A percentile compares a stretch with the other conserved stretches of the same genome.
These are phyloP conservation scores for Trichophyton equinum DNA, from an alignment of 2,329 filamentous ascomycete species.

Conservation along the genomic window DNA sequence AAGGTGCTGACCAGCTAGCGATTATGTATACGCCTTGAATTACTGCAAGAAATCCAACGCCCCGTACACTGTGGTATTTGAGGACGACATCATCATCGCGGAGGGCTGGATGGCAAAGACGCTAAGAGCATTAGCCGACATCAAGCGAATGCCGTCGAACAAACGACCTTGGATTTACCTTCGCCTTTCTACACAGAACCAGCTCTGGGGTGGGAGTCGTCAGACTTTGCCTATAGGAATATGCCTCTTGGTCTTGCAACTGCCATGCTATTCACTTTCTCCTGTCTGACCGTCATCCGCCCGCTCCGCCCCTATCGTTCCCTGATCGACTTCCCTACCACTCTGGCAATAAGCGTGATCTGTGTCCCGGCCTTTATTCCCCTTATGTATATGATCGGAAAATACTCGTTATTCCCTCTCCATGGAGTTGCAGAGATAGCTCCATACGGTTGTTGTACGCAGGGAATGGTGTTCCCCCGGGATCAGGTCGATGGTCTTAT, in stretches of 20 bases:
- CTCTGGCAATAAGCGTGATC: slow-evolving; percentile 15
- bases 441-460: slow-evolving; percentile 23
- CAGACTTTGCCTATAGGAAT: slow-evolving; percentile 18
- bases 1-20: slow-evolving; percentile 8
- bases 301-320: slow-evolving; percentile 6
- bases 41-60: slow-evolving; percentile 20
- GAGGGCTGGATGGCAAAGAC: slow-evolving; percentile 27
- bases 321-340: slow-evolving; percentile 13
- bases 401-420: slow-evolving; percentile 17
- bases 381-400: slow-evolving; percentile 19
- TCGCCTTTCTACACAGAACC: slow-evolving; percentile 26
- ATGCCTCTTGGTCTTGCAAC: slow-evolving; percentile 16
- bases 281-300: slow-evolving; percentile 12
- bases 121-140: slow-evolving; percentile 14
- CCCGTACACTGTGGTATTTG: slow-evolving; percentile 26
- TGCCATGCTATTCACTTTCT: slow-evolving; percentile 3
- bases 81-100: slow-evolving; percentile 28
- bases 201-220: slow-evolving; percentile 17
- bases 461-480: slow-evolving; percentile 22
- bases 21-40: slow-evolving; percentile 22
- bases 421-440: slow-evolving; percentile 19
- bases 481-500: slow-evolving; percentile 15
- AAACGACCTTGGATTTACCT: slow-evolving; percentile 20
- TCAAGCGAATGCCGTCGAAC: slow-evolving; percentile 5
- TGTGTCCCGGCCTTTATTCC: slow-evolving; percentile 16